phyloP scores from a whole-genome alignment of 2,329 filamentous ascomycete genomes.

The Ilyonectria sp. region DNA sequence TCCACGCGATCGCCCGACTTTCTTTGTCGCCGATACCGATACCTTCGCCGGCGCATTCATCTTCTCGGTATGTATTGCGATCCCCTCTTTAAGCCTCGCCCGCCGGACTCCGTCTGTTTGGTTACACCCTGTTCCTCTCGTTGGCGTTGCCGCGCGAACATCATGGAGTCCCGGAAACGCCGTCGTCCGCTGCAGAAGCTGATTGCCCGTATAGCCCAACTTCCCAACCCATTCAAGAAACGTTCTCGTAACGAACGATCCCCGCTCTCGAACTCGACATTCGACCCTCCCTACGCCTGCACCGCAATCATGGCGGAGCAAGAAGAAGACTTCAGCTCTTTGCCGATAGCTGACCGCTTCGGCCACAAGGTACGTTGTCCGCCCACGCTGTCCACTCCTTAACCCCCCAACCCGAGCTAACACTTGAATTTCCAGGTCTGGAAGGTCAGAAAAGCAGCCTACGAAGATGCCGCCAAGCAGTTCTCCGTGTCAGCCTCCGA shows the following conservation, averaged over 20 bases:
- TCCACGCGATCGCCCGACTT: slow-evolving; percentile 38
- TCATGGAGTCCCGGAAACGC: slow-evolving; percentile 45
- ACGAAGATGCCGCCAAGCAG: slow-evolving; percentile 90
- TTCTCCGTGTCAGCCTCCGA: slow-evolving; percentile 91
- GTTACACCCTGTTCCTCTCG: neutral
- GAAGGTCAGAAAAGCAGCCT: slow-evolving; percentile 96
- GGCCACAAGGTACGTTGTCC: slow-evolving; percentile 78
- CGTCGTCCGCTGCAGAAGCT: slow-evolving; percentile 50
- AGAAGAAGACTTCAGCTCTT: slow-evolving; percentile 86
- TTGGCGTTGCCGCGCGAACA: slow-evolving; percentile 18
- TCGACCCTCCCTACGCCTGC: slow-evolving; percentile 34
- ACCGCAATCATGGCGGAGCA: slow-evolving; percentile 78
- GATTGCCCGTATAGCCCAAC: slow-evolving; percentile 49
- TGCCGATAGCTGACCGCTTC: slow-evolving; percentile 86
- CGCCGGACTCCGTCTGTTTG: neutral
- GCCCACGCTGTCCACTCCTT: neutral
- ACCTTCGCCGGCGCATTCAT: slow-evolving; percentile 21
- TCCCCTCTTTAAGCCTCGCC: slow-evolving; percentile 2
- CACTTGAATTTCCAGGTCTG: slow-evolving; percentile 62
- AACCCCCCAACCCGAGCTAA: neutral
- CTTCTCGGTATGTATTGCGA: slow-evolving; percentile 20
- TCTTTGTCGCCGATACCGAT: slow-evolving; percentile 41
- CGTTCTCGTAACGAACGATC: slow-evolving; percentile 41
- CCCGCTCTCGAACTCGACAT: slow-evolving; percentile 37
- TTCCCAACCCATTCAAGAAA: slow-evolving; percentile 41